Evolutionary conservation across 2,329 filamentous ascomycete genomes (phyloP).

Genomic region (Phialophora tarda): DNA sequence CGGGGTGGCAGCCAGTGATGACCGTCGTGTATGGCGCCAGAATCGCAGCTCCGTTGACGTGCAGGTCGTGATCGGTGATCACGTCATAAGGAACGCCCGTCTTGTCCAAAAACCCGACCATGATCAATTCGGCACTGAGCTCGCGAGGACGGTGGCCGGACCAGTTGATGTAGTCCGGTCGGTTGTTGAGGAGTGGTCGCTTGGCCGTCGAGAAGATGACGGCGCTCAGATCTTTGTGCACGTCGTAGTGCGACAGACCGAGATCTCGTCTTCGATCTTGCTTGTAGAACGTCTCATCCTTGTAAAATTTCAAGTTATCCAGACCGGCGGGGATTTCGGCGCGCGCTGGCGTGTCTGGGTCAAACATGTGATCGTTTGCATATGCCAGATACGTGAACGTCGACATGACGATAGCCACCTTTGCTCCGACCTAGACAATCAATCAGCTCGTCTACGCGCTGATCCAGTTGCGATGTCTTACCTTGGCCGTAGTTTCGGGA

Average conservation of each 20-base stretch:
- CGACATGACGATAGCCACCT: conserved; percentile 44
- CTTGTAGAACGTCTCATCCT: conserved; percentile 37
- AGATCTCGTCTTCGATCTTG: conserved; percentile 45
- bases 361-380: conserved; percentile 49
- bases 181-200: conserved; percentile 48
- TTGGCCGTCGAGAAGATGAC: conserved; percentile 43
- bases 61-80: conserved; percentile 49
- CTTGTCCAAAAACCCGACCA: conserved; percentile 46
- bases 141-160: conserved; percentile 46
- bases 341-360: conserved; percentile 39
- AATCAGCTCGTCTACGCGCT: conserved; percentile 40
- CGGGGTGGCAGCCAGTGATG: conserved; percentile 45
- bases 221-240: conserved; percentile 47
- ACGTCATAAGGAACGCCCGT: conserved; percentile 45
- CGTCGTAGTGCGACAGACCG: conserved; percentile 49
- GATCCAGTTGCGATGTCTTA: conserved; percentile 6
- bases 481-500: neutral
- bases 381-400: conserved; percentile 51
- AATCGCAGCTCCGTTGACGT: conserved; percentile 36
- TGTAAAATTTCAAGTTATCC: conserved; percentile 16
- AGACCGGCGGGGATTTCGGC: conserved; percentile 31
- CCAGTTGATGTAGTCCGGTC: conserved; percentile 49
- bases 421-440: conserved; percentile 40
- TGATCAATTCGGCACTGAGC: conserved; percentile 47
- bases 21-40: conserved; percentile 40